Evolutionary conservation across 163 green algal genomes (phyloP).

Genomic region (Trebouxiophyceae sp.): DNA sequence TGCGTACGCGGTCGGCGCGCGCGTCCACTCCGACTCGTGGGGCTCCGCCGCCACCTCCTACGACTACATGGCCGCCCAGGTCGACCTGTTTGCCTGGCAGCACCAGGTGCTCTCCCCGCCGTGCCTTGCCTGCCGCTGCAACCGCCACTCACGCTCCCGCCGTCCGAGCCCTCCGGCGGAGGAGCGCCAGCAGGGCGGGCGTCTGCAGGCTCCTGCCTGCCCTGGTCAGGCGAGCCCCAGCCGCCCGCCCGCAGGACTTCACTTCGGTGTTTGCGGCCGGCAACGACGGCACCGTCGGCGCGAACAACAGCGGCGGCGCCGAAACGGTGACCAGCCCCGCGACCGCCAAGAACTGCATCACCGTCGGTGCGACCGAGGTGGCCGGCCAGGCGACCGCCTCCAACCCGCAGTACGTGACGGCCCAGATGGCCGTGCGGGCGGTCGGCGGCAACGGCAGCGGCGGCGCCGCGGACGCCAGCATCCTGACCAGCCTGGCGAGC

Average conservation of each 20-base stretch:
- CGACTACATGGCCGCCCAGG: conserved; percentile 49
- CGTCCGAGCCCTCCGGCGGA: too few species aligned
- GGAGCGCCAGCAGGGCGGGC: too few species aligned
- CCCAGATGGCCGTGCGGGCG: not conserved
- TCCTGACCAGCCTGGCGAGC: not conserved
- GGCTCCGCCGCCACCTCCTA: conserved; percentile 49
- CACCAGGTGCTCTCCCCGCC: conserved; percentile 1
- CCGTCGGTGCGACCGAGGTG: conserved; percentile 37
- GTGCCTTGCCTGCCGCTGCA: not conserved
- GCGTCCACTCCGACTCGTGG: conserved; percentile 85
- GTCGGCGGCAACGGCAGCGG: too few species aligned
- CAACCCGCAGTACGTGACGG: conserved; percentile 1
- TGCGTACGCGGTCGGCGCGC: conserved; percentile 42
- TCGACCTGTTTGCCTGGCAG: conserved; percentile 50
- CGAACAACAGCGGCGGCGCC: conserved; percentile 29
- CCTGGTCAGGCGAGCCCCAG: too few species aligned
- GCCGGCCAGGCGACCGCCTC: not conserved
- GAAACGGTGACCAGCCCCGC: conserved; percentile 70
- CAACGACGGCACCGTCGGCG: conserved; percentile 39
- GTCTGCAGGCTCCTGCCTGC: too few species aligned
- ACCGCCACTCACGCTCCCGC: too few species aligned
- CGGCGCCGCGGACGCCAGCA: not conserved
- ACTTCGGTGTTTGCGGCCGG: conserved; percentile 80
- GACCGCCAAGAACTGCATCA: conserved; percentile 81
- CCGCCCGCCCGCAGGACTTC: conserved; percentile 43